Base-by-base conservation (phyloP, 2,329 filamentous ascomycete species). In the Trichoderma endophyticum region DNA sequence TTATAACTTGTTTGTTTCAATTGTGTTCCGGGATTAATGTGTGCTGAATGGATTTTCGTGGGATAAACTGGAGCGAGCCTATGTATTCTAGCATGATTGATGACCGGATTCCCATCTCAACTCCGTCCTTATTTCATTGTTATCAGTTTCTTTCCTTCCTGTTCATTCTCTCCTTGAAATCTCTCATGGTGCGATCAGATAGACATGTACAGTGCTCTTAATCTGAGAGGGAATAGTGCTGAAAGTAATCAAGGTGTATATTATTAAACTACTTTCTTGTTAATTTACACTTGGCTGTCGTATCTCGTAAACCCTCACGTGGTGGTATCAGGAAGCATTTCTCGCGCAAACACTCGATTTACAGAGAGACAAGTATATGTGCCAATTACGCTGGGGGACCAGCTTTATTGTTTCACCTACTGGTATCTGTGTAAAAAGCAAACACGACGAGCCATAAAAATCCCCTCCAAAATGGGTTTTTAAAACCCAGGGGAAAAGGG, bases 381-480 rank as follows among this genome's bases (percentile, higher is more conserved):
- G 30, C 61, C 51, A 69, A 54, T 54, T 61, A 32, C 26, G 71
- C 71, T 71, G 67, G 36, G 36, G 26, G 32, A 30, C 66, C 61
- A 72, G 60, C 67, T 34, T 71, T 73, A 74, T 76, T 76, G 67
- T 72, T 30, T 73, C 74, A 75, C 75, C 75, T 77, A 77, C 75
- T 75, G 76, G 76, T 73, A 75, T 77, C 76, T 77, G 76, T 61
- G 32, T 68, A 63, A 36, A 56, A 24, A 18, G 65, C 32, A 65
- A 36, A 67, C 56, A 63, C 62, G 21, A 64, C 32, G 57, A 71
- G 39, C 34, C n/a, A 61, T 60, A 62, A 51, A 39, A 2, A 2
- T 4, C 15, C 39, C 11, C 24, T n/a, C 34, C 30, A 18, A 54
- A 12, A 24, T 12, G 9, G 32, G 9, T 3, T n/a, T n/a, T 15